Percentiles rank a stretch among this genome's conserved stretches.
These are phyloP conservation scores for Zanthoxylum bungeanum DNA, from an alignment of 345 rosid species.

Conservation along the genomic window DNA sequence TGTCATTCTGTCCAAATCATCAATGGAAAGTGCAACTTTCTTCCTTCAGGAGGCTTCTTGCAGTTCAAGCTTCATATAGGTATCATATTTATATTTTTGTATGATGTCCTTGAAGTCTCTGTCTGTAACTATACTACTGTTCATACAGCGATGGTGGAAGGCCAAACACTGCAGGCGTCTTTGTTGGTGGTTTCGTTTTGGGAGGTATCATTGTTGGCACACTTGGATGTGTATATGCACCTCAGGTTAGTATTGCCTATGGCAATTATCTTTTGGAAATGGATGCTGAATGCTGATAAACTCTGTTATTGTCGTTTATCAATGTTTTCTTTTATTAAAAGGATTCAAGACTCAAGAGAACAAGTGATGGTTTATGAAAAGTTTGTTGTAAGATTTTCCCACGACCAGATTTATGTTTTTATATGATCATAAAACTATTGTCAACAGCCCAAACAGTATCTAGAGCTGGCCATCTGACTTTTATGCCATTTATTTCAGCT, in stretches of 20 bases:
- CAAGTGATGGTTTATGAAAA: not conserved
- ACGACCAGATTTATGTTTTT: not conserved
- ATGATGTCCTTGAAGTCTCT: not conserved
- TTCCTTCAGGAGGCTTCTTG: constrained; percentile 40
- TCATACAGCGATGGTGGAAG: constrained; percentile 58
- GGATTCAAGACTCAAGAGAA: not conserved
- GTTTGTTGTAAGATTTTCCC: not conserved
- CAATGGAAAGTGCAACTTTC: constrained; percentile 36
- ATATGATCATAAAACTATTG: not conserved
- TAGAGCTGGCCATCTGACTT: not conserved
- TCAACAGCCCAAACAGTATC: not conserved
- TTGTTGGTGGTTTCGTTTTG: constrained; percentile 89
- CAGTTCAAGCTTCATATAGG: constrained; percentile 73
- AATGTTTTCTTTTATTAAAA: not conserved
- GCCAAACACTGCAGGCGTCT: constrained; percentile 51
- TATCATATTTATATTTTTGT: too few species aligned
- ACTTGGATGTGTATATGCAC: constrained; percentile 94
- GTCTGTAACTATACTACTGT: not conserved
- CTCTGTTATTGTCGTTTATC: not conserved
- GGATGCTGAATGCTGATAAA: constrained; percentile 1
- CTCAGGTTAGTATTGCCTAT: constrained; percentile 54
- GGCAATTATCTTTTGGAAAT: constrained; percentile 11
- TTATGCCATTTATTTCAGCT: not conserved
- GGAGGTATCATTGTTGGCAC: constrained; percentile 89
- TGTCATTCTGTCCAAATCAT: constrained; percentile 42